These are phyloP conservation scores for Vitis hybrid DNA, from an alignment of 177 flowering plant genomes.

Conservation along the genomic window DNA sequence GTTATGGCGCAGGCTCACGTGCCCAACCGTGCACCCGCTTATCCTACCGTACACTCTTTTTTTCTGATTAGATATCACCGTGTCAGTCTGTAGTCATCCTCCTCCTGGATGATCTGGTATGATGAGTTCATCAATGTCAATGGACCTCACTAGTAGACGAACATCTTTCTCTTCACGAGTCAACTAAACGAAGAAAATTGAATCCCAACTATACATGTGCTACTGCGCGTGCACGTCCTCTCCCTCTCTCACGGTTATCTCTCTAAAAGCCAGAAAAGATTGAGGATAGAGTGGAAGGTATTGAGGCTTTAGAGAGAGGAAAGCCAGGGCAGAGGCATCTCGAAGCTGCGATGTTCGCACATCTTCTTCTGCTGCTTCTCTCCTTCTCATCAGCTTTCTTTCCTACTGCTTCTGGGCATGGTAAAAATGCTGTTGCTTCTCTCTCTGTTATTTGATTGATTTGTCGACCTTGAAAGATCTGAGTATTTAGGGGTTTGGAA, in stretches of 20 bases:
- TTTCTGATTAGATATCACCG: too few relatives aligned
- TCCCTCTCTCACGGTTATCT: conserved; percentile 5
- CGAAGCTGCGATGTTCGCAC: conserved; percentile 23
- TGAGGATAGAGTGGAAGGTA: conserved; percentile 2
- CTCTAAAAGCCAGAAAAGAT: background rate
- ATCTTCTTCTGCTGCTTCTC: conserved; percentile 24
- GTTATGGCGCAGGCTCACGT: too few relatives aligned
- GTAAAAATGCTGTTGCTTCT: conserved; percentile 19
- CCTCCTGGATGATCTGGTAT: too few relatives aligned
- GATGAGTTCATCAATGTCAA: background rate
- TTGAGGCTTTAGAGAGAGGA: background rate
- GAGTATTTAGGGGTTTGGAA: conserved; percentile 3
- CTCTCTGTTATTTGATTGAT: background rate
- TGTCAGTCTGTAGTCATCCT: too few relatives aligned
- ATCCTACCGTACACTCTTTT: too few relatives aligned
- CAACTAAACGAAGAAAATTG: conserved; percentile 7
- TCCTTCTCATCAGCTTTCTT: conserved; percentile 13
- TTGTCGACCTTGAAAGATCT: background rate
- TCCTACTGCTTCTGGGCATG: conserved; percentile 27
- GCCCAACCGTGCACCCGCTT: too few relatives aligned
- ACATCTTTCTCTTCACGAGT: conserved; percentile 5
- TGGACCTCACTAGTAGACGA: conserved; percentile 9
- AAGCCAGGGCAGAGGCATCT: background rate
- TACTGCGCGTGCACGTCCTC: conserved; percentile 8
- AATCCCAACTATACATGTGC: conserved; percentile 8